A percentile compares a stretch with the other conserved stretches of the same genome.
Conservation (phyloP, 352 stramenopile genomes). For the Phytophthora aleatoria region DNA sequence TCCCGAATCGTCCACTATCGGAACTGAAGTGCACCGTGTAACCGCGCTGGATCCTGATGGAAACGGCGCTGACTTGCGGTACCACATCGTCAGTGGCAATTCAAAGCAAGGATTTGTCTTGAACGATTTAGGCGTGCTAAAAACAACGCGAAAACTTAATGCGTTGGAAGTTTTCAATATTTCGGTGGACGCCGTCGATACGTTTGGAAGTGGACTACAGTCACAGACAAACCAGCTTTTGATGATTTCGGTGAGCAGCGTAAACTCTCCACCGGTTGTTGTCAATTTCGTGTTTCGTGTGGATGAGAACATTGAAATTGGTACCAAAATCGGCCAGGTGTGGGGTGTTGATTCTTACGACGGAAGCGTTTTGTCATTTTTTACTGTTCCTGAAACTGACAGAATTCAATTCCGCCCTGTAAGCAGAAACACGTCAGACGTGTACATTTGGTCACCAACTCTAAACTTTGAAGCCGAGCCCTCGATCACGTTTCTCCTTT, state of each 20-base stretch:
- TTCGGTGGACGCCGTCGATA: constrained; percentile 22
- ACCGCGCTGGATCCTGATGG: constrained; percentile 27
- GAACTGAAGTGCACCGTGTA: constrained; percentile 15
- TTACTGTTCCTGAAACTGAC: constrained; percentile 32
- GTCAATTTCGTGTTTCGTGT: constrained; percentile 26
- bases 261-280: constrained; percentile 25
- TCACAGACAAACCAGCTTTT: constrained; percentile 18
- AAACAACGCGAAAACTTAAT: constrained; percentile 1
- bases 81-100: constrained; percentile 16
- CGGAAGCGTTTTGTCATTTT: constrained; percentile 51
- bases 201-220: constrained; percentile 16
- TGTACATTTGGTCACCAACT: constrained; percentile 33
- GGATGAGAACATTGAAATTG: constrained; percentile 20
- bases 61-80: constrained; percentile 9
- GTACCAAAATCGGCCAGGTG: constrained; percentile 41
- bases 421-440: constrained; percentile 30
- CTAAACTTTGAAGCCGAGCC: constrained; percentile 50
- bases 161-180: constrained; percentile 22
- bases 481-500: constrained; percentile 39
- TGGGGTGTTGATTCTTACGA: constrained; percentile 37
- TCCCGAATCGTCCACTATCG: constrained; percentile 14
- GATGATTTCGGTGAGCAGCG: constrained; percentile 23
- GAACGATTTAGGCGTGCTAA: constrained; percentile 8
- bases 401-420: constrained; percentile 35
- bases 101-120: constrained; percentile 8